Conservation (phyloP, 2,329 filamentous ascomycete genomes). For the Epichloe gansuensis region DNA sequence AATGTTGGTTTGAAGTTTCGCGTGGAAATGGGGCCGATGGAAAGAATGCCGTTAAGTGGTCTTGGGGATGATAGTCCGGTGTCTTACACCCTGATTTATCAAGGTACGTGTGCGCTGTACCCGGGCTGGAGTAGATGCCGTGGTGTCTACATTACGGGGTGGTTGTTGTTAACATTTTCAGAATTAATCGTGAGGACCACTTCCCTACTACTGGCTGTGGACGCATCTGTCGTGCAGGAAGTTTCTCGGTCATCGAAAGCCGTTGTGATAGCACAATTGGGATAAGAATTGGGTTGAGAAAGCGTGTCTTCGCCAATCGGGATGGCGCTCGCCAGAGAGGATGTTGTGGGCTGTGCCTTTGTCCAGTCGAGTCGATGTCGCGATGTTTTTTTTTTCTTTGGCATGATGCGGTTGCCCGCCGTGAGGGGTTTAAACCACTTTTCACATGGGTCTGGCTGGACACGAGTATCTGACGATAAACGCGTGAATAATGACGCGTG, state of each 20-base stretch:
- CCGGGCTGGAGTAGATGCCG: no score
- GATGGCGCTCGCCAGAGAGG: no score
- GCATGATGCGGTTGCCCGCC: no score
- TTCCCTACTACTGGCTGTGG: constrained; percentile 50
- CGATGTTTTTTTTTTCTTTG: no score
- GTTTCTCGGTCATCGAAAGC: constrained; percentile 49
- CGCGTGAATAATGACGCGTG: no score
- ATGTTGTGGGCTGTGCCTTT: no score
- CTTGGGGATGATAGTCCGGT: constrained; percentile 53
- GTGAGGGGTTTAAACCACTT: no score
- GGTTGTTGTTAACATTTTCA: constrained; percentile 16
- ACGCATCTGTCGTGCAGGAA: constrained; percentile 50
- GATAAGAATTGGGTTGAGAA: background rate
- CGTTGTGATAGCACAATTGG: constrained; percentile 42
- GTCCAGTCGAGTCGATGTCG: no score
- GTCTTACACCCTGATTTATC: constrained; percentile 56
- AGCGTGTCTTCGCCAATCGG: background rate
- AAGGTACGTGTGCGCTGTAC: constrained; percentile 38
- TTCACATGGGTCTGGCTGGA: no score
- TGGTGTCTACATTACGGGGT: no score
- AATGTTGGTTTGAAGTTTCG: constrained; percentile 57
- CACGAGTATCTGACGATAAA: no score
- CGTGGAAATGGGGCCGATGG: constrained; percentile 29
- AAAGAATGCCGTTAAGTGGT: constrained; percentile 38
- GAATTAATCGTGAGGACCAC: constrained; percentile 55